Evolutionary conservation across 371 early-diverging fungal species (phyloP), one percentile per base, ranked within the genome.

Genomic region (Mortierella sp.): DNA sequence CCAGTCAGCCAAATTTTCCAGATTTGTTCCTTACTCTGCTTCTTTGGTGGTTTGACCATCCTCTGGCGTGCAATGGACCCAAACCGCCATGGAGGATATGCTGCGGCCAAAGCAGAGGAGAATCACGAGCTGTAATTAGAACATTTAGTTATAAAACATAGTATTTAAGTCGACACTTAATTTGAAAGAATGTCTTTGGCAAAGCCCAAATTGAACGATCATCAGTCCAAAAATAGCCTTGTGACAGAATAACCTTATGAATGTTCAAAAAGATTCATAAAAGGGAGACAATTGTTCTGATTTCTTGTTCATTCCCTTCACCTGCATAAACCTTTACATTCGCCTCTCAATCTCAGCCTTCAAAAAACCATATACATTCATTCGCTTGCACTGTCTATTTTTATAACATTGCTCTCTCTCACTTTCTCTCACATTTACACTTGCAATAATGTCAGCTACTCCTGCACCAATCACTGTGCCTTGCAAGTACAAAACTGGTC

Each of bases 401-500:
- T 51, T 23, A 6, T 5, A 51, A 23, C 9, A 51, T 9, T 9
- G 5, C 51, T 5, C 22, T 51, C 17, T 19, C 51, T 51, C 17
- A 51, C 7, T 23, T n/a, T 15, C 51, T 31, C 55, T 6, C 10
- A 31, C 57, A 17, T n/a, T 12, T 17, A 8, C 34, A 6, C 8
- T 13, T 28, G 28, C 55, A 31, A 64, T 9, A 43, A 76, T 76
- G 76, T 62, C 76, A 13, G 32, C 56, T 22, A 43, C 55, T 19
- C 62, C 61, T 22, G 65, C 71, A 13, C 60, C 75, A 7, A 32
- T 65, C 5, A 75, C 73, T 29, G 90, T 89, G 61, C 90, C 90
- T 54, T 91, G 91, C 83, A 89, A 90, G 72, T 92, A 92, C 70
- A 89, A 87, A 70, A 91, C 92, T 13, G 92, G 92, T 45, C 85